Evolutionary conservation across 495 filamentous ascomycete genomes (phyloP).

Genomic region (Xylaria cubensis): DNA sequence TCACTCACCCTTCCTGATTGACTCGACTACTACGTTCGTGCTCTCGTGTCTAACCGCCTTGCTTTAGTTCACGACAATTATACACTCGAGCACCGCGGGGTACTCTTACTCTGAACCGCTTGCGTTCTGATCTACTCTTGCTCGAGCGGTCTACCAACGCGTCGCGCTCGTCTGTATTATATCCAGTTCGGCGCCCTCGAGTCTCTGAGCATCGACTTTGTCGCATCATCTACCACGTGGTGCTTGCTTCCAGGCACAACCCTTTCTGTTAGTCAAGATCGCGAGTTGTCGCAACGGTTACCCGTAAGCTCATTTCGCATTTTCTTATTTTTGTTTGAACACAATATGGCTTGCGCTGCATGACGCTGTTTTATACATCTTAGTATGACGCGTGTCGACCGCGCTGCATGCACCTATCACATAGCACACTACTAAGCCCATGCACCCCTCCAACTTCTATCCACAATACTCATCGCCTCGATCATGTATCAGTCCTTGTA

Average conservation of each 20-base stretch:
- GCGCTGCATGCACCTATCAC: conserved; percentile 21
- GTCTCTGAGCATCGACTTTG: not conserved
- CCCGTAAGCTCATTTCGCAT: conserved; percentile 20
- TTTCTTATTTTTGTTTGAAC: not conserved
- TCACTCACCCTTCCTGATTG: conserved; percentile 18
- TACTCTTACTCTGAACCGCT: conserved; percentile 11
- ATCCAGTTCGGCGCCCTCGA: conserved; percentile 10
- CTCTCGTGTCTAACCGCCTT: conserved; percentile 23
- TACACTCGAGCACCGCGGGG: conserved; percentile 23
- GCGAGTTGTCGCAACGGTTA: not conserved
- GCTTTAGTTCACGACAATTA: conserved; percentile 16
- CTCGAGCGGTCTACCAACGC: conserved; percentile 16
- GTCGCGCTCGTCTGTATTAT: conserved; percentile 2
- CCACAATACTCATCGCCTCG: conserved; percentile 21
- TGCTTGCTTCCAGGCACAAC: conserved; percentile 13
- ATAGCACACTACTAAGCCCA: conserved; percentile 21
- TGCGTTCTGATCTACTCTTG: conserved; percentile 1
- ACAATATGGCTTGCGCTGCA: not conserved
- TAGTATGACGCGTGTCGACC: conserved; percentile 23
- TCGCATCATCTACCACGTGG: not conserved
- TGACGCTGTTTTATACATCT: conserved; percentile 3
- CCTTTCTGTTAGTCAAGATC: not conserved
- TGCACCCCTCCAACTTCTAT: conserved; percentile 6
- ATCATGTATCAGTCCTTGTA: conserved; percentile 20
- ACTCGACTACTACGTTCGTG: not conserved